Percentiles rank a stretch among this genome's conserved stretches.
Evolutionary conservation across 176 grass and related monocot genomes (phyloP).

Genomic region (Hsuehochloa calcarea): DNA sequence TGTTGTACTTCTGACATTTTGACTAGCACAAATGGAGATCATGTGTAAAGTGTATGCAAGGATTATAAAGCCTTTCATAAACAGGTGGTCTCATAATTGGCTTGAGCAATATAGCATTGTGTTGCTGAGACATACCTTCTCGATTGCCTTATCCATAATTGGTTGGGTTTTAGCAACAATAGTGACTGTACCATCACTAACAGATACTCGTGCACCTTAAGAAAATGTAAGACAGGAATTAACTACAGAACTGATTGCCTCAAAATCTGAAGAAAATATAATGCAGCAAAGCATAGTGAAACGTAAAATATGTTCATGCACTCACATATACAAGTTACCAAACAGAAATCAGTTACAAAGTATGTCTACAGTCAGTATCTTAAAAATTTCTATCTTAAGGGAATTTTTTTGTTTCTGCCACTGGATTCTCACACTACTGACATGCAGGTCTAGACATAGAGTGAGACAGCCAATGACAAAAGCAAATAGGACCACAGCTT

Average conservation of each 20-base stretch:
- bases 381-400: not conserved
- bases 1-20: not conserved
- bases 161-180: constrained; percentile 96
- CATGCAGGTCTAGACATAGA: constrained; percentile 15
- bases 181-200: constrained; percentile 85
- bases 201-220: constrained; percentile 83
- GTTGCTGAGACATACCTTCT: constrained; percentile 62
- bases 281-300: not conserved
- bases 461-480: not conserved
- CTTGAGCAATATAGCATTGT: constrained; percentile 8
- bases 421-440: not conserved
- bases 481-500: not conserved
- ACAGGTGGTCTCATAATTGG: not conserved
- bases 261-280: not conserved
- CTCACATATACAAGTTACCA: not conserved
- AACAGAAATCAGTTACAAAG: constrained; percentile 13
- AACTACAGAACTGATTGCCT: not conserved
- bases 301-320: not conserved
- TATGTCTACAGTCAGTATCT: constrained; percentile 2
- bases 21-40: not conserved
- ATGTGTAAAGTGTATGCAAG: not conserved
- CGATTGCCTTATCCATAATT: constrained; percentile 83
- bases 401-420: not conserved
- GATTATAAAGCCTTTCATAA: not conserved
- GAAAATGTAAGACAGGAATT: constrained; percentile 27